phyloP scores from a whole-genome alignment of 2,329 filamentous ascomycete genomes.

The Penicillium sp. region DNA sequence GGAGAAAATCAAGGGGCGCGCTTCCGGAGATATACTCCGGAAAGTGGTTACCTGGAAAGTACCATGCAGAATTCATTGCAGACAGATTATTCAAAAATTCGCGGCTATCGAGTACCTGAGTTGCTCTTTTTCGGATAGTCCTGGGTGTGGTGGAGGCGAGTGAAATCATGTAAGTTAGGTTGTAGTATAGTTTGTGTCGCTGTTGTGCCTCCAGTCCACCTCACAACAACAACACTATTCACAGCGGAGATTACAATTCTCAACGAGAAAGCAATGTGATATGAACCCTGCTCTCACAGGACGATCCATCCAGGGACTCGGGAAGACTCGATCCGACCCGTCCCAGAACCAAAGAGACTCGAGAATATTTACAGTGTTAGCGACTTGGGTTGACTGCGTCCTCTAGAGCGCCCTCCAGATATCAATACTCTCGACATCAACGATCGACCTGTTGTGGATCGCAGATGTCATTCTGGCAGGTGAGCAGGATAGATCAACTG shows the following conservation, averaged over 20 bases:
- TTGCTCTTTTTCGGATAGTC: too few species aligned
- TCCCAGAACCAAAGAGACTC: too few species aligned
- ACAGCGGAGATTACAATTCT: too few species aligned
- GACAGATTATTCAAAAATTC: neutral
- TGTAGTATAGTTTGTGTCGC: too few species aligned
- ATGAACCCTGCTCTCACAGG: too few species aligned
- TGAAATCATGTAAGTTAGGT: too few species aligned
- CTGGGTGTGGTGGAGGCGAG: too few species aligned
- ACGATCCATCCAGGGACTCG: too few species aligned
- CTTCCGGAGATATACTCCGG: neutral
- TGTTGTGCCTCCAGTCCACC: too few species aligned
- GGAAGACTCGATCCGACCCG: too few species aligned
- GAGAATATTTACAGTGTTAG: neutral
- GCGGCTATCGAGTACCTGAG: neutral
- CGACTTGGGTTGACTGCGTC: neutral
- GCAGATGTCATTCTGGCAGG: neutral
- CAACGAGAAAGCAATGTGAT: too few species aligned
- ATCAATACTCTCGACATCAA: neutral
- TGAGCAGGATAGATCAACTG: neutral
- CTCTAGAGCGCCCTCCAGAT: neutral
- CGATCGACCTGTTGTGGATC: neutral
- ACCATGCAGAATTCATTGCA: neutral
- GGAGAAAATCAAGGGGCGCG: neutral
- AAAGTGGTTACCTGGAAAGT: neutral
- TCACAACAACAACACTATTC: too few species aligned